Base-by-base conservation (phyloP, 2,329 filamentous ascomycete genomes). In the Ophiostoma tasmaniense region DNA sequence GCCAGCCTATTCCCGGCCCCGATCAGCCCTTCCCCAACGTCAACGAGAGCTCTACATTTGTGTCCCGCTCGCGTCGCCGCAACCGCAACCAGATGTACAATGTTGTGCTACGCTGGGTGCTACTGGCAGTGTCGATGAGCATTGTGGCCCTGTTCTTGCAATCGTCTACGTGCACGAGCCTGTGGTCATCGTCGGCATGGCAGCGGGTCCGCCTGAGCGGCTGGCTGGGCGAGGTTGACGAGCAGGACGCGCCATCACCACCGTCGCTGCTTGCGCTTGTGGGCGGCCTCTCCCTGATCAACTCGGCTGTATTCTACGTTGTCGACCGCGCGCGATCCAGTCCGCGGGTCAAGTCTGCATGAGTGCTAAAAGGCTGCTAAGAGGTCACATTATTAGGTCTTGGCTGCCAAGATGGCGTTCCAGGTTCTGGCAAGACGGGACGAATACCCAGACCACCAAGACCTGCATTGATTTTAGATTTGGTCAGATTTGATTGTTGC, bases 11-110 rank as follows among this genome's bases (percentile, higher is more conserved):
- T 0, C 79, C 79, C 1, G 42, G 45, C 22, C 70, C 50, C 2
- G 45, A 75, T 0, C 67, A 71, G 37, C 70, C 73, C n/a, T 80
- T 80, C 68, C 79, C 79, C 1, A 75, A 75, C 62, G 74, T 75
- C 1, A 79, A 79, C 66, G 76, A 72, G 68, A 71, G 69, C 64
- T 65, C 67, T 4, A 71, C 71, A 64, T 74, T 74, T 67, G 72
- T 74, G 28, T 62, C 64, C 33, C 72, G 73, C 42, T 72, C 70
- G 52, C 72, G 73, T 66, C 69, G 69, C 30, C 70, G 73, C 64
- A 74, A 74, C 72, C 71, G 70, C 67, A 73, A 72, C 70, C 73
- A 74, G 69, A 72, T 74, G 72, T 69, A 71, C 65, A 74, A 74
- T 66, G 70, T 72, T 25, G 30, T 59, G 55, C 64, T 74, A 39